Conservation (phyloP, 2,329 filamentous ascomycete genomes). For the Xylaria sp. region DNA sequence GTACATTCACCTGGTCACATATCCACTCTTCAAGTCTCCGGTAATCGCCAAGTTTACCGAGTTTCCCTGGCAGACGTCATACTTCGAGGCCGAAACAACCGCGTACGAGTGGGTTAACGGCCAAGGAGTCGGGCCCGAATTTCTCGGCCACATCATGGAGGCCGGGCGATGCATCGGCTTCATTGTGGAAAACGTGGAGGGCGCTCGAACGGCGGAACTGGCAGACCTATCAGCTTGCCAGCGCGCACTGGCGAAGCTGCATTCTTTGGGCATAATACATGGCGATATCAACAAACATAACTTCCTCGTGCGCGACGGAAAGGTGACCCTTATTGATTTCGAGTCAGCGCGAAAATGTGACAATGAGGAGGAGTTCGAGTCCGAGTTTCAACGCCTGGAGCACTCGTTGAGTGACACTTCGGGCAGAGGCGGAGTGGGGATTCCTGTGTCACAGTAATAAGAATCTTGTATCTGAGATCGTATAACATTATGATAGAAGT, state of each 20-base stretch:
- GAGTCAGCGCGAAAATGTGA: background rate
- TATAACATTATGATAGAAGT: background rate
- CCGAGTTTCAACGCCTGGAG: background rate
- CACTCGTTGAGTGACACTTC: background rate
- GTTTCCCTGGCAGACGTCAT: slow-evolving; percentile 41
- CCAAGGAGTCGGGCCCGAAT: slow-evolving; percentile 50
- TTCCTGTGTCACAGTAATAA: too few relatives aligned
- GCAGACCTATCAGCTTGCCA: slow-evolving; percentile 33
- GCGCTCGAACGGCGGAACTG: slow-evolving; percentile 29
- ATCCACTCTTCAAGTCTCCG: slow-evolving; percentile 25
- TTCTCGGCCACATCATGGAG: slow-evolving; percentile 54
- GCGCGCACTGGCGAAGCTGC: slow-evolving; percentile 28
- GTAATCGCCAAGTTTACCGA: slow-evolving; percentile 41
- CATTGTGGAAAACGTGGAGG: slow-evolving; percentile 46
- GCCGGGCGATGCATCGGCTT: slow-evolving; percentile 54
- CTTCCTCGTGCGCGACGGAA: slow-evolving; percentile 24
- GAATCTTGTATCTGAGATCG: background rate
- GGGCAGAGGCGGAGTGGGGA: background rate
- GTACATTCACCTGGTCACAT: slow-evolving; percentile 27
- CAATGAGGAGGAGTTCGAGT: background rate
- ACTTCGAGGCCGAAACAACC: slow-evolving; percentile 41
- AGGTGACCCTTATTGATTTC: slow-evolving; percentile 25
- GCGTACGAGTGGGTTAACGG: slow-evolving; percentile 41
- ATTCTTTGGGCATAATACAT: slow-evolving; percentile 23
- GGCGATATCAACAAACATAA: slow-evolving; percentile 32